These are phyloP conservation scores for Quercus aquifolioides DNA, from an alignment of 306 rosid species.

Conservation along the genomic window DNA sequence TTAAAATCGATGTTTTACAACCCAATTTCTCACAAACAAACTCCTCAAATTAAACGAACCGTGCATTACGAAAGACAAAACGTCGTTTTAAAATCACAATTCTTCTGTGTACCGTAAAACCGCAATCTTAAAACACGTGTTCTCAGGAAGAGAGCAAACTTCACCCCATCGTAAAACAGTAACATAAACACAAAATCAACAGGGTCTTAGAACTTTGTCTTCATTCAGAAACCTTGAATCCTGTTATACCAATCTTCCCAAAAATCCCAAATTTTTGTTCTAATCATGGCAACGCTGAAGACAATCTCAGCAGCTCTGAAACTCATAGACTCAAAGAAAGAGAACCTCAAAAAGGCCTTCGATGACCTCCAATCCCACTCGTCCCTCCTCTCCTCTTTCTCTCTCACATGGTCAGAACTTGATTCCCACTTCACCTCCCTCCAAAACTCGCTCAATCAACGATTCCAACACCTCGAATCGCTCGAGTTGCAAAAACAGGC, in stretches of 20 bases:
- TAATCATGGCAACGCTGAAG: constrained; percentile 32
- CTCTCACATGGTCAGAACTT: constrained; percentile 60
- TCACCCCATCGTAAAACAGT: neutral
- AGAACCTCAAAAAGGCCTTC: constrained; percentile 59
- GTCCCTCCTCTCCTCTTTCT: constrained; percentile 40
- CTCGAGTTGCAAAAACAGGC: constrained; percentile 20
- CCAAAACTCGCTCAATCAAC: constrained; percentile 43
- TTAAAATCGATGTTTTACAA: too few species aligned
- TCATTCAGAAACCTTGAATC: neutral
- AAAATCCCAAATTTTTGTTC: neutral
- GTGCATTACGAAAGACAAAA: too few species aligned
- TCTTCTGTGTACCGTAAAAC: too few species aligned
- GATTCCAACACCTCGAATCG: constrained; percentile 52
- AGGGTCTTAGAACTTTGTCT: neutral
- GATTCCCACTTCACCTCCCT: constrained; percentile 59
- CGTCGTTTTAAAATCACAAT: too few species aligned
- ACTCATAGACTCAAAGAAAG: constrained; percentile 52
- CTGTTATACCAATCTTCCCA: neutral
- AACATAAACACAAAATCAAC: neutral
- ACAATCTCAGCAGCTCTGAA: constrained; percentile 53
- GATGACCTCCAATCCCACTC: constrained; percentile 21
- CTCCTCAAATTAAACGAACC: too few species aligned
- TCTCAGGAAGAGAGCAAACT: neutral
- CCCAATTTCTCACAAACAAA: too few species aligned
- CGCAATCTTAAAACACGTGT: neutral